Conservation (phyloP, 2,329 filamentous ascomycete genomes). For the Aspergillus udagawae region DNA sequence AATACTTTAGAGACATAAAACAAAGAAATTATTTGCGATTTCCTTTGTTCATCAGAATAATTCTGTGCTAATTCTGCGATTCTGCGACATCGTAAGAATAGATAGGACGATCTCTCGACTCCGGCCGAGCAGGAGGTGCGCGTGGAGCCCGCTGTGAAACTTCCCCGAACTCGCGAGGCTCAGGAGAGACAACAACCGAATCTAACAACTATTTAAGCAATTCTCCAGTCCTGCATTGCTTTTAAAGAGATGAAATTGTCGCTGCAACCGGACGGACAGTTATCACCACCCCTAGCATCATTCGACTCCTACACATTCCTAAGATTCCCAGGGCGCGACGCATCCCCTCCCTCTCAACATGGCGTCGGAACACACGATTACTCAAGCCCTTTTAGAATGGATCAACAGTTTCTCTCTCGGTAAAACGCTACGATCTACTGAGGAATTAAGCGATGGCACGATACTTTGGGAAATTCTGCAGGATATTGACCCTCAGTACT, state of each 20-base stretch:
- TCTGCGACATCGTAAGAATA: neutral
- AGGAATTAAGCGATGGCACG: slow-evolving; percentile 43
- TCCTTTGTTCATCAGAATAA: neutral
- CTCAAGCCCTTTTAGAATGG: slow-evolving; percentile 46
- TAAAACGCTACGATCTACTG: slow-evolving; percentile 37
- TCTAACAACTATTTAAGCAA: neutral
- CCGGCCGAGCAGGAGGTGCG: neutral
- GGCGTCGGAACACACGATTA: slow-evolving; percentile 43
- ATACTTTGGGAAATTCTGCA: slow-evolving; percentile 47
- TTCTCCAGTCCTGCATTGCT: neutral
- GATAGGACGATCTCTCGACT: neutral
- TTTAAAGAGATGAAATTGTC: slow-evolving; percentile 3
- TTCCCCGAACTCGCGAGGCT: slow-evolving; percentile 3
- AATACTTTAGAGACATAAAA: neutral
- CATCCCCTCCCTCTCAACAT: slow-evolving; percentile 27
- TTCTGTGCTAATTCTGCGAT: neutral
- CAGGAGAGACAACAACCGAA: slow-evolving; percentile 1
- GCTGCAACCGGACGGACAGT: neutral
- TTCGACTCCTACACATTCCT: slow-evolving; percentile 19
- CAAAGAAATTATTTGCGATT: neutral
- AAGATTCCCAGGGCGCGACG: slow-evolving; percentile 12
- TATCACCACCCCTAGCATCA: neutral
- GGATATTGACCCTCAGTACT: slow-evolving; percentile 46
- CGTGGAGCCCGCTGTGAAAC: slow-evolving; percentile 6
- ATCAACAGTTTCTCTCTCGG: slow-evolving; percentile 44